A percentile compares a stretch with the other conserved stretches of the same genome.
Conservation (phyloP, 2,329 filamentous ascomycete genomes). For the Grosmannia serpens region DNA sequence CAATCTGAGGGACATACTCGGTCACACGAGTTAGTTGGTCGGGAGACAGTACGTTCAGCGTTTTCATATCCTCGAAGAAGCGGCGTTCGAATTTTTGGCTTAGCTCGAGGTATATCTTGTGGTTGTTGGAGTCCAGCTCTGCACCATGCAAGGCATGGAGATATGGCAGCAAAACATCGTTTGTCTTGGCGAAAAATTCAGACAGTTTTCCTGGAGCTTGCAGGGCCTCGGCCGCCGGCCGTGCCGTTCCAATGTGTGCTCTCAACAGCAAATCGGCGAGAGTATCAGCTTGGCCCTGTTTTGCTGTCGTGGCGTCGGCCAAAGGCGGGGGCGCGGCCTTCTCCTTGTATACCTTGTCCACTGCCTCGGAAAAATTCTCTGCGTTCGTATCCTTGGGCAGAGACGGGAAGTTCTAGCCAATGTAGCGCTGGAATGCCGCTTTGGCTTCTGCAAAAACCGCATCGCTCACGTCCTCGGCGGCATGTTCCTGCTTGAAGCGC, state of each 20-base stretch:
- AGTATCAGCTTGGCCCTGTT: background rate
- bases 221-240: background rate
- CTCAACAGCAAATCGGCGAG: background rate
- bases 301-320: background rate
- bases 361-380: background rate
- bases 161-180: background rate
- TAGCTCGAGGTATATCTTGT: slow-evolving; percentile 52
- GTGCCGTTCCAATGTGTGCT: slow-evolving; percentile 25
- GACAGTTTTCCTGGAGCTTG: background rate
- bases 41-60: background rate
- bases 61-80: background rate
- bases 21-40: background rate
- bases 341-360: slow-evolving; percentile 7
- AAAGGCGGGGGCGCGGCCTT: background rate
- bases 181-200: background rate
- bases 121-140: slow-evolving; percentile 27
- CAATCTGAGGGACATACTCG: background rate
- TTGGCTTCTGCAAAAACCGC: slow-evolving; percentile 8
- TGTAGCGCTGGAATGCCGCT: background rate
- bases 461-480: slow-evolving; percentile 9
- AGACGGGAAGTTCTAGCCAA: background rate
- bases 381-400: background rate
- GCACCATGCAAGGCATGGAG: background rate
- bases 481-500: slow-evolving; percentile 10
- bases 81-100: background rate